Evolutionary conservation across 2,329 filamentous ascomycete species (phyloP).

Genomic region (Dryadomyces sulphureus): DNA sequence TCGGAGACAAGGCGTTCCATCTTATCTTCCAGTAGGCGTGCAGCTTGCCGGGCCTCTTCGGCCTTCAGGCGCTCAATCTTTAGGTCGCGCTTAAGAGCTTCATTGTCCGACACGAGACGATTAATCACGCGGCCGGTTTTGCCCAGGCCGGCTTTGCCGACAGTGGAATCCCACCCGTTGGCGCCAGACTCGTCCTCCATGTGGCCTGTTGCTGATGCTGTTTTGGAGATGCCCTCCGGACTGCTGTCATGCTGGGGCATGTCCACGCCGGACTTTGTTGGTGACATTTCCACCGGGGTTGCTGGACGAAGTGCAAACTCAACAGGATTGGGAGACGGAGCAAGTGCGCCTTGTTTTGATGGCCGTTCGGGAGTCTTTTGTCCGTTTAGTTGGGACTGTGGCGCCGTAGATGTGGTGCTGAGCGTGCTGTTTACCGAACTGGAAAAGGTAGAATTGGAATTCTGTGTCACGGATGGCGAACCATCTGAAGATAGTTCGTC

Average conservation of each 20-base stretch:
- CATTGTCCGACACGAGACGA: conserved; percentile 66
- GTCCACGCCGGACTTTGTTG: conserved; percentile 9
- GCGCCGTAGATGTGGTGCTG: conserved; percentile 28
- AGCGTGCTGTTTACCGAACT: conserved; percentile 40
- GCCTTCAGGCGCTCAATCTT: conserved; percentile 49
- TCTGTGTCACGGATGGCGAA: conserved; percentile 18
- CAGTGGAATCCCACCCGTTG: conserved; percentile 43
- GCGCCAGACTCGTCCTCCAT: conserved; percentile 14
- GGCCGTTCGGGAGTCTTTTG: conserved; percentile 19
- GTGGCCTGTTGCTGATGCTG: neutral
- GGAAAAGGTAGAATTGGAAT: conserved; percentile 34
- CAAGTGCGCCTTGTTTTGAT: conserved; percentile 18
- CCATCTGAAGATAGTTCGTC: conserved; percentile 25
- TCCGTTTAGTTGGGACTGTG: conserved; percentile 17
- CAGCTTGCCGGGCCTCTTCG: conserved; percentile 56
- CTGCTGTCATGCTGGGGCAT: conserved; percentile 14
- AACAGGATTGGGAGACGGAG: neutral
- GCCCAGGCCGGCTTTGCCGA: conserved; percentile 54
- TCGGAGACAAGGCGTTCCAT: conserved; percentile 54
- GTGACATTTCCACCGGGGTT: neutral
- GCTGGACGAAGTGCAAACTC: neutral
- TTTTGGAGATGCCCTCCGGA: neutral
- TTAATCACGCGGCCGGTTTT: conserved; percentile 72
- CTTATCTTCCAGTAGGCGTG: conserved; percentile 54
- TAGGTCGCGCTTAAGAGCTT: conserved; percentile 59